phyloP scores from a whole-genome alignment of 176 grass and related monocot genomes.

The Bothriochloa decipiens region DNA sequence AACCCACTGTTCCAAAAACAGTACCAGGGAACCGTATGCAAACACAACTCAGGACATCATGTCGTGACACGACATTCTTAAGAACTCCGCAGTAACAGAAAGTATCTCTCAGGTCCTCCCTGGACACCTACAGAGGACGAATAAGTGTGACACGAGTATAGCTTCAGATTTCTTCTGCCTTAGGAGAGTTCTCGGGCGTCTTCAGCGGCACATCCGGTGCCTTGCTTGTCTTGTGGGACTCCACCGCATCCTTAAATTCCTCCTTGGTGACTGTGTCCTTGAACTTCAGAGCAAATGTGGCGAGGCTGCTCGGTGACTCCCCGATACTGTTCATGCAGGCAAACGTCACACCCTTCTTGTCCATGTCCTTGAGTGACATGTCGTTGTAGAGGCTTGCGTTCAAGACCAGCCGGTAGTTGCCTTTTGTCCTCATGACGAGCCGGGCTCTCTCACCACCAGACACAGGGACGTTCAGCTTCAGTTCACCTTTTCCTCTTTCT shows the following conservation, averaged over 20 bases:
- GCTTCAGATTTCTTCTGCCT: constrained; percentile 46
- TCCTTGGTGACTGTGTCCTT: constrained; percentile 69
- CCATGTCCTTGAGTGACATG: constrained; percentile 93
- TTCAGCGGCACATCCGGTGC: constrained; percentile 18
- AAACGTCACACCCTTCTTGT: constrained; percentile 93
- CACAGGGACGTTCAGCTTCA: constrained; percentile 77
- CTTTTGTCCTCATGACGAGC: constrained; percentile 91
- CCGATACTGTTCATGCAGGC: constrained; percentile 82
- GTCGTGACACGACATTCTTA: constrained; percentile 29
- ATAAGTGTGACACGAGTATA: not conserved
- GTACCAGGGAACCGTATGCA: constrained; percentile 29
- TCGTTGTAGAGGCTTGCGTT: constrained; percentile 87
- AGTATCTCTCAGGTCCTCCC: constrained; percentile 8
- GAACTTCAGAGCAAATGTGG: constrained; percentile 92
- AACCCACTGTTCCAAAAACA: constrained; percentile 43
- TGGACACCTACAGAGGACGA: constrained; percentile 15
- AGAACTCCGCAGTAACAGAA: constrained; percentile 27
- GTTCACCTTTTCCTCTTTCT: constrained; percentile 94
- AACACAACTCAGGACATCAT: constrained; percentile 31
- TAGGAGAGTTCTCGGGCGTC: constrained; percentile 49
- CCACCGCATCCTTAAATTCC: constrained; percentile 66
- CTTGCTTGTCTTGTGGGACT: constrained; percentile 52
- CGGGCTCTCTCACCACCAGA: constrained; percentile 64
- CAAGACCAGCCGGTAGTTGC: constrained; percentile 80
- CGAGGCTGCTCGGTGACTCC: constrained; percentile 55